Evolutionary conservation across 73 alveolate genomes (phyloP).

Genomic region (Blepharisma stoltei): DNA sequence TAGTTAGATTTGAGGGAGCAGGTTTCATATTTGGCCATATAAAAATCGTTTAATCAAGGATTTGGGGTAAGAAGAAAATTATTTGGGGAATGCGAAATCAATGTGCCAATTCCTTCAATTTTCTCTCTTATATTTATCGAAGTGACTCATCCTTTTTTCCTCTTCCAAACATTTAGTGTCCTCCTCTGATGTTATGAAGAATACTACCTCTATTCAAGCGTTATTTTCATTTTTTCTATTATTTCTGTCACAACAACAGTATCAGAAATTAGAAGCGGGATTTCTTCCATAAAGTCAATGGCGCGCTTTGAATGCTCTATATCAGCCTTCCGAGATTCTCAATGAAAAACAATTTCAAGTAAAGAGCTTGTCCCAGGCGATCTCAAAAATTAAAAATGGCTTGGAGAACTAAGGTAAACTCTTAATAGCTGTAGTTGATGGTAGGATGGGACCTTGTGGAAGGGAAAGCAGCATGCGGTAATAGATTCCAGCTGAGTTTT

Average conservation of each 20-base stretch:
- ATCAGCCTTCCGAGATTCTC: not conserved
- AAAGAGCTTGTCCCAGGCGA: slow-evolving; percentile 21
- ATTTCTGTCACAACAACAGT: not conserved
- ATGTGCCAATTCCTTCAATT: not conserved
- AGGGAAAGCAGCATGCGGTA: too few species aligned
- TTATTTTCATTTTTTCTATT: not conserved
- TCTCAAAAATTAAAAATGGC: too few species aligned
- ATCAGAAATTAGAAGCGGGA: not conserved
- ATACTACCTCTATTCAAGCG: slow-evolving; percentile 6
- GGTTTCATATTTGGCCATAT: too few species aligned
- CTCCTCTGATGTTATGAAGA: slow-evolving; percentile 20
- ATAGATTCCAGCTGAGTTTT: too few species aligned
- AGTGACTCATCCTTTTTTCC: not conserved
- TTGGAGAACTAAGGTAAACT: too few species aligned
- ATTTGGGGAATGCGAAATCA: slow-evolving; percentile 22
- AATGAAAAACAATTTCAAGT: not conserved
- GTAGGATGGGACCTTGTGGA: too few species aligned
- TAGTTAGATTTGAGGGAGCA: too few species aligned
- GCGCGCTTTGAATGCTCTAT: not conserved
- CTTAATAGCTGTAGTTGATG: too few species aligned
- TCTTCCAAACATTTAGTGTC: slow-evolving; percentile 27
- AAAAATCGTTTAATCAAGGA: too few species aligned
- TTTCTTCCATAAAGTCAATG: not conserved
- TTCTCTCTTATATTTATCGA: not conserved
- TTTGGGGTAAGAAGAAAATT: not conserved